phyloP scores from a whole-genome alignment of 2,329 filamentous ascomycete genomes.

The Hortaea sp. region DNA sequence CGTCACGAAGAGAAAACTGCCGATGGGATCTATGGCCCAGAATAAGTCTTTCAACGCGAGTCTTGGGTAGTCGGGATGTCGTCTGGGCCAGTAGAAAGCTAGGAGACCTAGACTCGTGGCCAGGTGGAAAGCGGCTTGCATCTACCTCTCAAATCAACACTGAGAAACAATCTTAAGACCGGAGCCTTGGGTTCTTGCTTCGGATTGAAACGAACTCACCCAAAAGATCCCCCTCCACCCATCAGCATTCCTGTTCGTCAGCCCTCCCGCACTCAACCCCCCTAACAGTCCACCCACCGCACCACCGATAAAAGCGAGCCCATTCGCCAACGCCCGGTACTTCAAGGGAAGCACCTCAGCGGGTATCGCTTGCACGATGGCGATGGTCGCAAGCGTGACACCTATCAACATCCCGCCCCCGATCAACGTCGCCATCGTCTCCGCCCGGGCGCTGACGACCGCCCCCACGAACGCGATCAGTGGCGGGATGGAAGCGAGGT shows the following conservation, averaged over 20 bases:
- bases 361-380: constrained; percentile 47
- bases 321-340: constrained; percentile 47
- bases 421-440: constrained; percentile 46
- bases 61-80: constrained; percentile 13
- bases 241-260: constrained; percentile 37
- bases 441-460: constrained; percentile 45
- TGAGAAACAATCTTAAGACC: too few relatives aligned
- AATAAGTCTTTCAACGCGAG: constrained; percentile 18
- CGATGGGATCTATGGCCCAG: constrained; percentile 23
- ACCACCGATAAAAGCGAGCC: constrained; percentile 42
- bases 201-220: constrained; percentile 12
- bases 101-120: constrained; percentile 40
- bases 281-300: constrained; percentile 43
- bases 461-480: constrained; percentile 45
- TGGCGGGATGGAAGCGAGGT: constrained; percentile 42
- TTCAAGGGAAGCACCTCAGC: constrained; percentile 48
- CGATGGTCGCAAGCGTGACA: constrained; percentile 43
- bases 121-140: constrained; percentile 45
- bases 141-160: constrained; percentile 12
- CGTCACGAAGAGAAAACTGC: constrained; percentile 24
- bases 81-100: constrained; percentile 38
- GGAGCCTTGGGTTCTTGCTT: background rate
- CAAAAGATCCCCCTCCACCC: constrained; percentile 51
- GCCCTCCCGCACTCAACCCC: constrained; percentile 41
- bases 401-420: constrained; percentile 50